Evolutionary conservation across 2,329 filamentous ascomycete genomes (phyloP).

Genomic region (Coniochaeta hoffmannii): DNA sequence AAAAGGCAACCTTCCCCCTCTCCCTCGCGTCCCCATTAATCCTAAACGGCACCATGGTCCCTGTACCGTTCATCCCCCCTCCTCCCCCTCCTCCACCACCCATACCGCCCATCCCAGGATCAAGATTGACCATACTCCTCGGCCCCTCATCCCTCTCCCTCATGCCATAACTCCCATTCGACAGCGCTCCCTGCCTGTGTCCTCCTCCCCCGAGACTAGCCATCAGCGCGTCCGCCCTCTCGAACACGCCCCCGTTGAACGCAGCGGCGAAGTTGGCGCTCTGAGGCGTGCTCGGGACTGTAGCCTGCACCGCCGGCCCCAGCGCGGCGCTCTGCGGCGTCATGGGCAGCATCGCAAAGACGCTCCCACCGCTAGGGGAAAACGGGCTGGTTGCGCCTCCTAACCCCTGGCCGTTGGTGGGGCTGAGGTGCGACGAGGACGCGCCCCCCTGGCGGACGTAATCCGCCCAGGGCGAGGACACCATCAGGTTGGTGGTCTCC

Average conservation of each 20-base stretch:
- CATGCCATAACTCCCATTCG: not conserved
- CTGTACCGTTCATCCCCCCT: slow-evolving; percentile 39
- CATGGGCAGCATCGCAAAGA: slow-evolving; percentile 51
- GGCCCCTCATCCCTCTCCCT: slow-evolving; percentile 17
- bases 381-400: not conserved
- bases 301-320: slow-evolving; percentile 84
- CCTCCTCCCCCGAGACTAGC: not conserved
- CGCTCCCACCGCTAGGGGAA: slow-evolving; percentile 4
- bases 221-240: slow-evolving; percentile 50
- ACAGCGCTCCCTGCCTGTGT: not conserved
- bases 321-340: slow-evolving; percentile 85
- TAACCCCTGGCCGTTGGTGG: not conserved
- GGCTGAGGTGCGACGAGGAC: slow-evolving; percentile 20
- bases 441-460: slow-evolving; percentile 15
- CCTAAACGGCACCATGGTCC: slow-evolving; percentile 36
- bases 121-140: slow-evolving; percentile 18
- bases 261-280: slow-evolving; percentile 47
- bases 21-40: slow-evolving; percentile 11
- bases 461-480: slow-evolving; percentile 49
- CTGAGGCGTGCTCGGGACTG: slow-evolving; percentile 66
- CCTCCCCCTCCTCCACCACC: not conserved
- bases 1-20: slow-evolving; percentile 21
- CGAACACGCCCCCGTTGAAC: slow-evolving; percentile 53
- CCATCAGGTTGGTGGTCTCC: slow-evolving; percentile 68
- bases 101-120: slow-evolving; percentile 12